Base-by-base conservation (phyloP, 106 monocot species). In the Dendrobium officinale region DNA sequence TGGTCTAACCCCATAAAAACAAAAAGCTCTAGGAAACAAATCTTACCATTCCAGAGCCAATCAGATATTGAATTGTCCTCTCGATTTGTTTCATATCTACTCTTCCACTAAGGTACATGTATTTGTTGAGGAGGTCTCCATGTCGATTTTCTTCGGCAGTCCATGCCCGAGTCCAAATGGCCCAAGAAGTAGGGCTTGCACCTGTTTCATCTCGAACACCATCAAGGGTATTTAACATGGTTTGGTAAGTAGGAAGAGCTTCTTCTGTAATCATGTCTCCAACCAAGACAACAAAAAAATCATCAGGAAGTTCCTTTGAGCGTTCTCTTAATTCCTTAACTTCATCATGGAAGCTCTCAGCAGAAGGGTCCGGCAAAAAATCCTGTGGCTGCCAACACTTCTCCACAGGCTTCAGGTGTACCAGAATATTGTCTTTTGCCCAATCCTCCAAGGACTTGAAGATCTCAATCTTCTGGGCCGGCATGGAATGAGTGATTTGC, bases 381-480 rank as follows among this genome's bases (percentile, higher is more conserved):
- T 90, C 90, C 76, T 90, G 90, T 27, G 90, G 90, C 77, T 90
- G 90, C 90, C 90, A 90, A 68, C 90, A 87, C 75, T 87, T 87
- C 83, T 90, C 90, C 16, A 90, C 90, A 18, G 87, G 90, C 79
- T 90, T 90, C 48, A 90, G 76, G 77, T 80, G 85, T 4, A 82
- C 66, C 77, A 90, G 78, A 37, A 90, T 81, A 54, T 85, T 90
- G 31, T 87, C 64, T 15, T 87, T 81, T 26, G 90, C 90, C 90
- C 90, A 90, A 24, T 80, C 49, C 24, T 90, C 83, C 13, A 90
- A 81, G 19, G 80, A 81, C 42, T 87, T 90, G 55, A 90, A 90
- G 6, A 90, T 77, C 81, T 90, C 90, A 33, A 90, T 72, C 79
- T 90, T 90, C 75, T 90, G 85, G 47, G 87, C 85, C 43, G 81